Conservation (phyloP, 495 filamentous ascomycete species). For the Friedmanniomyces simplex region DNA sequence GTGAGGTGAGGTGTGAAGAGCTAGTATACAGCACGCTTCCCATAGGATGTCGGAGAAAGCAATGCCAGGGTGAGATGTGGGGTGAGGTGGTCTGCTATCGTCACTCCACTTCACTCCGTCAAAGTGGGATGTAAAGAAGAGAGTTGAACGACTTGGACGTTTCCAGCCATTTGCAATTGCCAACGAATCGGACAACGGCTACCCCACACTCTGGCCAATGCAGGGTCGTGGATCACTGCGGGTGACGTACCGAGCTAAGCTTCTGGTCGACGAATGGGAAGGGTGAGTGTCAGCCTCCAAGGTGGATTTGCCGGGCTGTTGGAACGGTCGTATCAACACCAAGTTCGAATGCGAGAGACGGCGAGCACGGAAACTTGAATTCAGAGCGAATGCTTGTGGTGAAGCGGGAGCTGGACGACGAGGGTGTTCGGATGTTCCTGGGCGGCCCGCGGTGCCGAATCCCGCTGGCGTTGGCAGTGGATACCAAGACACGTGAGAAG, state of each 20-base stretch:
- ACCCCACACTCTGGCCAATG: neutral
- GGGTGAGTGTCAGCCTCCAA: too few species aligned
- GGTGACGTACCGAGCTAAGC: neutral
- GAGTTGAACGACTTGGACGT: neutral
- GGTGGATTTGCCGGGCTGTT: too few species aligned
- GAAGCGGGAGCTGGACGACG: too few species aligned
- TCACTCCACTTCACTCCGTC: neutral
- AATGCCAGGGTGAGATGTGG: neutral
- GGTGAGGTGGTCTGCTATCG: neutral
- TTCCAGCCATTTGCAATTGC: neutral
- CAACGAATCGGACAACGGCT: neutral
- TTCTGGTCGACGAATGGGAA: too few species aligned
- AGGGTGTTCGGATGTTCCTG: too few species aligned
- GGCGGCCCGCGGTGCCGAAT: too few species aligned
- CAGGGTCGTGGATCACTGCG: neutral
- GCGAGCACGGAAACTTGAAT: too few species aligned
- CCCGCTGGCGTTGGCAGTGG: too few species aligned
- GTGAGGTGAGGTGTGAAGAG: neutral
- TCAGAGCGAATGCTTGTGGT: too few species aligned
- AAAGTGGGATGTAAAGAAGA: conserved; percentile 2
- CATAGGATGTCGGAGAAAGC: neutral
- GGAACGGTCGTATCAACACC: neutral
- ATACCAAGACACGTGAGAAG: too few species aligned
- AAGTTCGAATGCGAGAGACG: too few species aligned
- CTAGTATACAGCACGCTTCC: neutral